A percentile compares a stretch with the other conserved stretches of the same genome.
phyloP scores from a whole-genome alignment of 164 flowering plant species.

The Vitis rupestris region DNA sequence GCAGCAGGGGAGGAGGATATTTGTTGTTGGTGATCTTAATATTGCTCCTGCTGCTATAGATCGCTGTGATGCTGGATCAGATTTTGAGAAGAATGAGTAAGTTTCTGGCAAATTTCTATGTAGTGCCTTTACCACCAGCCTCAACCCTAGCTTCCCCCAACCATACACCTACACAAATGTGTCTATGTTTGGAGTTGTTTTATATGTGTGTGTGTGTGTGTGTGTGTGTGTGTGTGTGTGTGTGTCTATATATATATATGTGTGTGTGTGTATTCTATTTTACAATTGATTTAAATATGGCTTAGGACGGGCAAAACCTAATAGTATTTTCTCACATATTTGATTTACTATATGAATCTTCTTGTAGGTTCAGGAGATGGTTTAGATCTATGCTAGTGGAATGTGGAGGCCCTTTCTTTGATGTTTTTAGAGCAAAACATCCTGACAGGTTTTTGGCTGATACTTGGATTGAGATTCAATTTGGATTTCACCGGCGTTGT shows the following conservation, averaged over 20 bases:
- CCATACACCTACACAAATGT: too few relatives aligned
- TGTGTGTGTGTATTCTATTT: too few relatives aligned
- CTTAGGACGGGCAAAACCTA: not conserved
- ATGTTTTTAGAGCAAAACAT: conserved; percentile 85
- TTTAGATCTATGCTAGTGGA: conserved; percentile 73
- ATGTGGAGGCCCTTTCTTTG: conserved; percentile 72
- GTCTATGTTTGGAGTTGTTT: not conserved
- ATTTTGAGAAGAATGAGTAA: conserved; percentile 89
- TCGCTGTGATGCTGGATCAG: conserved; percentile 87
- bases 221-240: too few relatives aligned
- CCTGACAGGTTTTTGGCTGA: conserved; percentile 65
- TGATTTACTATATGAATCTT: conserved; percentile 7
- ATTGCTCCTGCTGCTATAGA: conserved; percentile 90
- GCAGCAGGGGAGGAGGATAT: conserved; percentile 59
- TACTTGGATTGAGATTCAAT: conserved; percentile 2
- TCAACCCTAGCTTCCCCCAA: not conserved
- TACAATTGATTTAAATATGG: not conserved
- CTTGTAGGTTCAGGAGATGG: conserved; percentile 88
- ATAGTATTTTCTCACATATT: not conserved
- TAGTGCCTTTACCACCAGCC: not conserved
- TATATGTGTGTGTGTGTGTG: not conserved
- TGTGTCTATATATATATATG: not conserved
- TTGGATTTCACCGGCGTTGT: not conserved
- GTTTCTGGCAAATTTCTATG: conserved; percentile 14
- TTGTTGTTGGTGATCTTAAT: conserved; percentile 96